Conservation (phyloP, 2,329 filamentous ascomycete genomes). For the Ilyonectria destructans region DNA sequence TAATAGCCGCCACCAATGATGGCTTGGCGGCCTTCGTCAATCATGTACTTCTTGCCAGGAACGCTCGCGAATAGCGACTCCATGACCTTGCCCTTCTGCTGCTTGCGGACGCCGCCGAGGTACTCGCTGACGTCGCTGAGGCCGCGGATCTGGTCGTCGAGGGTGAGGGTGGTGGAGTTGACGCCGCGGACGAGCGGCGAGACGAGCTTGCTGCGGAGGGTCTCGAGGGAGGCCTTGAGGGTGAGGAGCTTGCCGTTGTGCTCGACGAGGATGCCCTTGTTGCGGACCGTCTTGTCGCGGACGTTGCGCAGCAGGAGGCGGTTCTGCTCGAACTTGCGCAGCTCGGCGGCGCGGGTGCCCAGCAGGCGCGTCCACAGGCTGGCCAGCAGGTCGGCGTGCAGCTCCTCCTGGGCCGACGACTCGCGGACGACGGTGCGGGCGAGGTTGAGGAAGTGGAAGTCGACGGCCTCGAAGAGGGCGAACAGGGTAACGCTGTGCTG, state of each 20-base stretch:
- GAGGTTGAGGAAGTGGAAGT: slow-evolving; percentile 91
- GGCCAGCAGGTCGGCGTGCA: slow-evolving; percentile 85
- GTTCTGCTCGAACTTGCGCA: slow-evolving; percentile 96
- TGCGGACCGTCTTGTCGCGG: slow-evolving; percentile 85
- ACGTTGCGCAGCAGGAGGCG: slow-evolving; percentile 84
- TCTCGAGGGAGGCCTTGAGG: slow-evolving; percentile 89
- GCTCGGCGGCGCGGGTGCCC: slow-evolving; percentile 79
- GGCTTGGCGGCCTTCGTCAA: slow-evolving; percentile 50
- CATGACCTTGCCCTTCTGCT: slow-evolving; percentile 88
- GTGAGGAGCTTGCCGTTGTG: slow-evolving; percentile 89
- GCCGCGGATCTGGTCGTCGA: slow-evolving; percentile 90
- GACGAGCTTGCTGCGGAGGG: slow-evolving; percentile 86
- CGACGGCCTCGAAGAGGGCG: slow-evolving; percentile 91
- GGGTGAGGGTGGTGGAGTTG: slow-evolving; percentile 78
- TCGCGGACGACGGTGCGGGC: slow-evolving; percentile 90
- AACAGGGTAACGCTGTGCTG: slow-evolving; percentile 86
- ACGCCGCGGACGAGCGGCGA: slow-evolving; percentile 84
- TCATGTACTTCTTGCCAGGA: slow-evolving; percentile 52
- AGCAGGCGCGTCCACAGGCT: slow-evolving; percentile 90
- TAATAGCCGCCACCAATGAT: slow-evolving; percentile 39
- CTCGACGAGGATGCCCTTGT: slow-evolving; percentile 89
- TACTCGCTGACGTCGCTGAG: slow-evolving; percentile 86
- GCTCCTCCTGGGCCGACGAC: slow-evolving; percentile 83
- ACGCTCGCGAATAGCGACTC: slow-evolving; percentile 80
- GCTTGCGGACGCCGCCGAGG: slow-evolving; percentile 81